phyloP scores from a whole-genome alignment of 495 filamentous ascomycete species.

The Physcia stellaris region DNA sequence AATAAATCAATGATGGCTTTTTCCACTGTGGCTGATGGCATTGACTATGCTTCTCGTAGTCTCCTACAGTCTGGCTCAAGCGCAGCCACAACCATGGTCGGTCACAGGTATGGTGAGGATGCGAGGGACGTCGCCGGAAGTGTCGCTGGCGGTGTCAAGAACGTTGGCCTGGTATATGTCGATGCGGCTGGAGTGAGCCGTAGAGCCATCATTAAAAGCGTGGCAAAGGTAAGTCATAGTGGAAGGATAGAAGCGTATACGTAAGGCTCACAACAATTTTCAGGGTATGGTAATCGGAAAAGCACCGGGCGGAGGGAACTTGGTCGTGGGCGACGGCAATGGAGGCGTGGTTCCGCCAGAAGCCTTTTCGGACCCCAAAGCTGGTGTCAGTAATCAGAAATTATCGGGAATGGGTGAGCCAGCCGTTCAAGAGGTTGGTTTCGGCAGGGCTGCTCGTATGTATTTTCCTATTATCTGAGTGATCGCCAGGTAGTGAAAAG shows the following conservation, averaged over 20 bases:
- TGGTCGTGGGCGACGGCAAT: conserved; percentile 72
- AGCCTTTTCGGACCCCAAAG: conserved; percentile 14
- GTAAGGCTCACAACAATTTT: neutral
- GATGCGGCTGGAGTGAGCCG: conserved; percentile 86
- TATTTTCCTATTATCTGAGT: no score
- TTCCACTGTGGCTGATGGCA: conserved; percentile 84
- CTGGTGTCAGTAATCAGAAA: conserved; percentile 13
- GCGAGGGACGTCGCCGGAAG: conserved; percentile 60
- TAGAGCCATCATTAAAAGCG: conserved; percentile 75
- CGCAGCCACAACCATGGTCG: conserved; percentile 68
- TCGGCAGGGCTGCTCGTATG: conserved; percentile 23
- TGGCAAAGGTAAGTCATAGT: conserved; percentile 62
- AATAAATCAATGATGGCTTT: conserved; percentile 97
- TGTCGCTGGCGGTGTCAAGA: conserved; percentile 77
- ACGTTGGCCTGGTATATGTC: conserved; percentile 95
- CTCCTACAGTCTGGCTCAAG: conserved; percentile 58
- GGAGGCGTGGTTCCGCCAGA: conserved; percentile 40
- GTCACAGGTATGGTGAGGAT: conserved; percentile 73
- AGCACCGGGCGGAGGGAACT: conserved; percentile 68
- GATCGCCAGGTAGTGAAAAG: no score
- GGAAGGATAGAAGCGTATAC: neutral
- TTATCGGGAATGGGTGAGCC: conserved; percentile 8
- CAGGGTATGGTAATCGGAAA: conserved; percentile 58
- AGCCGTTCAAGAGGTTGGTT: conserved; percentile 21
- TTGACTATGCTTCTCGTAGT: conserved; percentile 68